A percentile compares a stretch with the other conserved stretches of the same genome.
Conservation (phyloP, 2,329 filamentous ascomycete species). For the Cladophialophora immunda region DNA sequence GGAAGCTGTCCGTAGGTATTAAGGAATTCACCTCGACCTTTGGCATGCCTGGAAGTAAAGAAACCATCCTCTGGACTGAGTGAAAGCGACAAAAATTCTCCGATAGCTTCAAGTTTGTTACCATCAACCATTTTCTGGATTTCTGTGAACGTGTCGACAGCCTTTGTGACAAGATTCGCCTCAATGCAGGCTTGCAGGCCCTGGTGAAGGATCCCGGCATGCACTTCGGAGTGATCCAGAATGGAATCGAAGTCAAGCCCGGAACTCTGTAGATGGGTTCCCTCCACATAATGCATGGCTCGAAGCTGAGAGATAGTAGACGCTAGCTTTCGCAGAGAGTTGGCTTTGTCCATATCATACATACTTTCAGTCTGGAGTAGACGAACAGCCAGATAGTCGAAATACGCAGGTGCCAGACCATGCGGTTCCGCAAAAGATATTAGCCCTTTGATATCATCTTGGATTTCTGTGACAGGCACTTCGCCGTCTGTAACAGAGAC, state of each 20-base stretch:
- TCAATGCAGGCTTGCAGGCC: constrained; percentile 50
- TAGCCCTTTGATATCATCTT: constrained; percentile 46
- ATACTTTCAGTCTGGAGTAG: constrained; percentile 60
- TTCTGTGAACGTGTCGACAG: constrained; percentile 37
- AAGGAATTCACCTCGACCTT: constrained; percentile 31
- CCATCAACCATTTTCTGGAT: constrained; percentile 53
- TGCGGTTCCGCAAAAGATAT: constrained; percentile 51
- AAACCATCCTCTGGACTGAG: constrained; percentile 22
- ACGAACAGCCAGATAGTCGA: constrained; percentile 56
- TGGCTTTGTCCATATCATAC: constrained; percentile 55
- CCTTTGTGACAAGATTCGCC: constrained; percentile 32
- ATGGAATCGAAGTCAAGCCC: constrained; percentile 32
- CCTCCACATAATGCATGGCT: constrained; percentile 13
- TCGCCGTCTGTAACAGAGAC: constrained; percentile 40
- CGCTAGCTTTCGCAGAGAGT: constrained; percentile 47
- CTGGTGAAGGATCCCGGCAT: constrained; percentile 47
- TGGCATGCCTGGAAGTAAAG: constrained; percentile 25
- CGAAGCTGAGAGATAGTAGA: constrained; percentile 15
- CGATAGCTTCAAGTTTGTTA: constrained; percentile 45
- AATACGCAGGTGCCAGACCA: constrained; percentile 43
- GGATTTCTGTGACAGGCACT: constrained; percentile 9
- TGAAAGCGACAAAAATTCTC: constrained; percentile 32
- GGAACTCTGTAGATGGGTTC: neutral
- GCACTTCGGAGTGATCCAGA: constrained; percentile 30
- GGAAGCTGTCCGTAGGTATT: constrained; percentile 41